These are phyloP conservation scores for Durio zibethinus DNA, from an alignment of 345 rosid genomes.

Conservation along the genomic window DNA sequence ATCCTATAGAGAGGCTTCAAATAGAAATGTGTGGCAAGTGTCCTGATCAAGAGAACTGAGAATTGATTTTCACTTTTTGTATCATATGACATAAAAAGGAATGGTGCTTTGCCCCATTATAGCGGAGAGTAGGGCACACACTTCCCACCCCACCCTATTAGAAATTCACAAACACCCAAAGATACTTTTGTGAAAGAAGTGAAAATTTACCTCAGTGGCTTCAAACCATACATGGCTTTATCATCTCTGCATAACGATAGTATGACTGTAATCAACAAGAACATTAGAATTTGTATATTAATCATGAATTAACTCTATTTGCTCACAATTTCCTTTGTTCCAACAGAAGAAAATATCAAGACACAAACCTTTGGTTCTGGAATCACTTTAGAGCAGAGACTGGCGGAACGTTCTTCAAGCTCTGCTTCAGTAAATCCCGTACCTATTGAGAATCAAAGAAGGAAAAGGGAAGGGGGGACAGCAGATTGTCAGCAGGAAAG, in stretches of 20 bases:
- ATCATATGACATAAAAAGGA: not conserved
- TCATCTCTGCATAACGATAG: conserved; percentile 59
- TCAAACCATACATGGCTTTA: conserved; percentile 92
- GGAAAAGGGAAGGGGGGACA: not conserved
- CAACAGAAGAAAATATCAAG: conserved; percentile 4
- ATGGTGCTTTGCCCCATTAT: not conserved
- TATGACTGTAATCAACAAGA: conserved; percentile 52
- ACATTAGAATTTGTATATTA: conserved; percentile 8
- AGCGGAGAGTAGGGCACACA: not conserved
- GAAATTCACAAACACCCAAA: not conserved
- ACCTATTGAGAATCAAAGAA: conserved; percentile 40
- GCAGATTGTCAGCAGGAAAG: not conserved
- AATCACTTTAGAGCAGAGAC: conserved; percentile 81
- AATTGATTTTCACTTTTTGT: not conserved
- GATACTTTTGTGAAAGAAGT: not conserved
- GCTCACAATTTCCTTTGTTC: not conserved
- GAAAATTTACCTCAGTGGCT: conserved; percentile 66
- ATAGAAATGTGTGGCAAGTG: not conserved
- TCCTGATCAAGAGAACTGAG: not conserved
- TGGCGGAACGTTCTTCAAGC: conserved; percentile 79
- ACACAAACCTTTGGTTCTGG: conserved; percentile 64
- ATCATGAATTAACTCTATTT: not conserved
- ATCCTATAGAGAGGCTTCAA: not conserved
- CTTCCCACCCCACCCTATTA: not conserved
- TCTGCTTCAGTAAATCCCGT: conserved; percentile 82